Base-by-base conservation (phyloP, 2,329 filamentous ascomycete genomes). In the Neodidymelliopsis sp. region DNA sequence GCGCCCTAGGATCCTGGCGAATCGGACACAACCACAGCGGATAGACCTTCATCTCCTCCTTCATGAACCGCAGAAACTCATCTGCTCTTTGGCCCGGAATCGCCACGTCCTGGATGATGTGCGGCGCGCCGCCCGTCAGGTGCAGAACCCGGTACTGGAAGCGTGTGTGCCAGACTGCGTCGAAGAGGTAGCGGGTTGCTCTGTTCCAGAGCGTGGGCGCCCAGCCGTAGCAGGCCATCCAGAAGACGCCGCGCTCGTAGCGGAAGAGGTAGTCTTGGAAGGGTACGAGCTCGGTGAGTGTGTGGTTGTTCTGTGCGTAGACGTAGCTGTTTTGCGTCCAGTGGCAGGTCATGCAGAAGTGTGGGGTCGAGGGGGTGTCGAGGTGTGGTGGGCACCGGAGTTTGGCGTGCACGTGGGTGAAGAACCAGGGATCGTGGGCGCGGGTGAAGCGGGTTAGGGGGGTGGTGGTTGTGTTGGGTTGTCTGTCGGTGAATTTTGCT, bases 391-490 rank as follows among this genome's bases (percentile, higher is more conserved):
- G 8, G 19, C 40, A 50, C 4, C 47, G 47, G 12, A 45, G 28
- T 27, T 43, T 48, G 8, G 18, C 25, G 23, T 42, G 47, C 11
- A 80, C 84, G 55, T 87, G 86, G 0, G 89, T 71, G 50, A 89
- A 90, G 66, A 88, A 90, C 87, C 87, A 90, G 0, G 84, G 81
- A 54, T 90, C 87, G 4, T 36, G 24, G 8, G 49, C 24, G n/a
- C 47, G 18, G 24, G 42, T 53, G 37, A 59, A 52, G 10, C 23
- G 43, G 9, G 34, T 15, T 2, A 40, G 6, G n/a, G 37, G 35
- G 12, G 23, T 25, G 16, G 5, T 23, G 24, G 13, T 12, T n/a
- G 35, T 20, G 4, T 19, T 20, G 9, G 19, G 16, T 13, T 41
- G 8, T 16, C 15, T 31, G 11, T 30, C 37, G 6, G 16, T 7